These are phyloP conservation scores for Rhododendron mucronatum DNA, from an alignment of 148 eudicot genomes.

Conservation along the genomic window DNA sequence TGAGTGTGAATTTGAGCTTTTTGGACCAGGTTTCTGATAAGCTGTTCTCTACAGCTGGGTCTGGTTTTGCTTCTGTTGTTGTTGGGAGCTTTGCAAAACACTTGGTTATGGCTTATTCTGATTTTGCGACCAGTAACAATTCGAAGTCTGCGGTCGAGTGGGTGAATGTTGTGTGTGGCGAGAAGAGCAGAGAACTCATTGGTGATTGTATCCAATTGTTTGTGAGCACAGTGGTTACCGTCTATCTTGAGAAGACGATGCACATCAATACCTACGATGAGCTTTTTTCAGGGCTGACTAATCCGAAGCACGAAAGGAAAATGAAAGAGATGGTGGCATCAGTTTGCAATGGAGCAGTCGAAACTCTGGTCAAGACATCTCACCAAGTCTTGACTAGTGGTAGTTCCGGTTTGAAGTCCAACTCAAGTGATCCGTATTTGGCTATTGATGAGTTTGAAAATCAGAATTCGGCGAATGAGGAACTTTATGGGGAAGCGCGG, in stretches of 20 bases:
- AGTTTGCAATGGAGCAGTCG: constrained; percentile 68
- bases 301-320: constrained; percentile 70
- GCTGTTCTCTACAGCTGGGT: constrained; percentile 61
- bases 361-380: constrained; percentile 70
- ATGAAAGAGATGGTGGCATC: constrained; percentile 57
- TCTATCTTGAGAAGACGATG: constrained; percentile 78
- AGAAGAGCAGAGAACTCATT: constrained; percentile 42
- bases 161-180: constrained; percentile 51
- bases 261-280: constrained; percentile 71
- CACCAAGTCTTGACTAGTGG: constrained; percentile 46
- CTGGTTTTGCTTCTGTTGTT: constrained; percentile 77
- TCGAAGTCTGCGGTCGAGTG: constrained; percentile 25
- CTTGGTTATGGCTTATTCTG: constrained; percentile 56
- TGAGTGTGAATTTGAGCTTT: constrained; percentile 31
- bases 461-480: constrained; percentile 11
- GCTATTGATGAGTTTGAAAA: constrained; percentile 18
- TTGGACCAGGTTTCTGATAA: constrained; percentile 58
- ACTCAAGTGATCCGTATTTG: constrained; percentile 16
- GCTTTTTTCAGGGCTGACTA: constrained; percentile 73
- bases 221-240: constrained; percentile 70
- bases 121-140: constrained; percentile 3
- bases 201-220: constrained; percentile 51
- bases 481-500: background rate
- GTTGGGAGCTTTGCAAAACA: constrained; percentile 80
- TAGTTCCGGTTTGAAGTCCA: constrained; percentile 12